Evolutionary conservation across 768 basidiomycete species (phyloP), one percentile per base, ranked within the genome.

Genomic region (Mycena alexandri): DNA sequence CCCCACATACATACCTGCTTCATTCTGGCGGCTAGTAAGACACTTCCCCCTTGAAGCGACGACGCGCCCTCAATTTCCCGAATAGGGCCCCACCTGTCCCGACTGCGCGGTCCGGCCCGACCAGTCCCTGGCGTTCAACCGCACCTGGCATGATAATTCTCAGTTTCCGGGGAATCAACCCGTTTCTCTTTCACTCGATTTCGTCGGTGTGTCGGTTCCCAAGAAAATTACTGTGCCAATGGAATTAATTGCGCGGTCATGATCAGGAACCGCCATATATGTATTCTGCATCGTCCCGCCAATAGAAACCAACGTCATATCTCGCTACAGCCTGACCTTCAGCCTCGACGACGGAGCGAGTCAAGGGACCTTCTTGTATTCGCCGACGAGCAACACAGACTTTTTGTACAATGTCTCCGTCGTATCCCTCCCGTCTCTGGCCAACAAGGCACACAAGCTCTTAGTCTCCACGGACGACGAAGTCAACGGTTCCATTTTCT

Each of bases 221-320:
- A 13, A 33, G 3, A 42, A 22, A 44, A 17, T 29, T 21, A 14
- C 21, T 24, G 13, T 47, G 41, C 38, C 14, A 38, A 29, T 33
- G 29, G 19, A 43, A 44, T 44, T 29, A 42, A 51, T 53, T 22
- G 19, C 43, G 14, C 21, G 6, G 11, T 38, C 14, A 11, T 29
- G 11, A 19, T 16, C 22, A 65, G 69, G 69, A 48, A 70, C 61
- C 17, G 69, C 63, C 33, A 29, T 70, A 42, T 53, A 52, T 16
- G 69, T 70, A 12, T 70, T 52, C 38, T 70, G 69, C 55, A 70
- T 70, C 24, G 48, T 58, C 8, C 69, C 69, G 24, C 64, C 69
- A 6, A 24, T 66, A 34, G 41, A 22, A 1, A 0, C 41, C 14
- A 42, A 34, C 43, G 46, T n/a, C 0, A 36, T 63, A 17, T 36